Conservation (phyloP, 1,139 yeast species). For the Yamadazyma diddensiae region DNA sequence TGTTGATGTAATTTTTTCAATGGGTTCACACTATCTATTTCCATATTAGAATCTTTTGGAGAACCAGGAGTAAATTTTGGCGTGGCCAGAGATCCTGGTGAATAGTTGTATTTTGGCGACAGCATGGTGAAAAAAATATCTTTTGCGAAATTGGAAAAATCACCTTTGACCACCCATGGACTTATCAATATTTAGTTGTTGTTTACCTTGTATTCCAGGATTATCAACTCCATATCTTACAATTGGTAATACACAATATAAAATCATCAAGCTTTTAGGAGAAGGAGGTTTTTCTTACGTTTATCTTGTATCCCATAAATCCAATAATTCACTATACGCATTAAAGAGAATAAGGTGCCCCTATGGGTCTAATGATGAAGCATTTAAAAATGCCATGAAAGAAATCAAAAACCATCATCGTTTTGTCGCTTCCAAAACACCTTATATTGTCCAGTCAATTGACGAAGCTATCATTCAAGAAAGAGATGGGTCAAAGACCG, state of each 20-base stretch:
- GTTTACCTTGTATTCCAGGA: slow-evolving; percentile 44
- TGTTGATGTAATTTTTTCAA: slow-evolving; percentile 27
- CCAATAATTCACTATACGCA: slow-evolving; percentile 58
- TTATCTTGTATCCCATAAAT: slow-evolving; percentile 60
- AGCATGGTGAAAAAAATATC: slow-evolving; percentile 6
- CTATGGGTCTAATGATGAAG: slow-evolving; percentile 71
- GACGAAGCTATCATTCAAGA: slow-evolving; percentile 74
- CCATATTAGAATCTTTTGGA: background rate
- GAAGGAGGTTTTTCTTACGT: slow-evolving; percentile 92
- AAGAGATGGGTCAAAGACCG: slow-evolving; percentile 73
- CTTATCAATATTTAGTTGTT: slow-evolving; percentile 22
- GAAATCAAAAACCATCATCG: slow-evolving; percentile 76
- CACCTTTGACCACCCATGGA: slow-evolving; percentile 9
- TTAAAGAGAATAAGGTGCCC: slow-evolving; percentile 86
- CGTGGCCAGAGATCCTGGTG: background rate
- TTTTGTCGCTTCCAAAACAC: slow-evolving; percentile 52
- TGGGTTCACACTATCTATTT: background rate
- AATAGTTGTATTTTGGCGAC: slow-evolving; percentile 8
- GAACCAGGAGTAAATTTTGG: slow-evolving; percentile 6
- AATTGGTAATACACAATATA: slow-evolving; percentile 50
- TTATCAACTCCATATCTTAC: slow-evolving; percentile 44
- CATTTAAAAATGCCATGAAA: slow-evolving; percentile 58
- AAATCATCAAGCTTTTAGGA: slow-evolving; percentile 69
- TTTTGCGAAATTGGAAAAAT: background rate
- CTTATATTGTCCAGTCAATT: slow-evolving; percentile 64